Base-by-base conservation (phyloP, 805 yeast genomes). In the Wickerhamomyces rabaulensis region DNA sequence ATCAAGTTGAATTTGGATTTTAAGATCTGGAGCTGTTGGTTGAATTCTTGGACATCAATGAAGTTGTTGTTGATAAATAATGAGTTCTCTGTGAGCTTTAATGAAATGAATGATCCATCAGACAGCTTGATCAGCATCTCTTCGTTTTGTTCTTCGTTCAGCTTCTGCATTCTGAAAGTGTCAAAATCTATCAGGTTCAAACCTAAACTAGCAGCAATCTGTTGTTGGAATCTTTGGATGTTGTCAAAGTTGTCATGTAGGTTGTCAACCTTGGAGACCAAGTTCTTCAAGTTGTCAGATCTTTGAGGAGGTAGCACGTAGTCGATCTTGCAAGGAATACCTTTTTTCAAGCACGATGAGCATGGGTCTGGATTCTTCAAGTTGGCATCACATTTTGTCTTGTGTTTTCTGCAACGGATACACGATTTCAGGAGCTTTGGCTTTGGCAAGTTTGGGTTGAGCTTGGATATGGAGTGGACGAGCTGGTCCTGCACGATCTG, bases 351-450 rank as follows among this genome's bases (percentile, higher is more conserved):
- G 58, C 89, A 83, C 26, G 76, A 71, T 3, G 81, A 61, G 55
- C 89, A 83, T 0, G 85, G 76, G 21, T 63, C 57, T 4, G 88
- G 87, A 31, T 69, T 62, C 15, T 78, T 74, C 21, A 58, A 57
- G 13, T 64, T 52, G 12, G 82, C 82, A 57, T 82, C 83, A 62
- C 89, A 83, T 55, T 75, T 79, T 16, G 82, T 80, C 60, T 83
- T 83, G 54, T 80, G 84, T 55, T 76, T 77, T 31, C 88, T 70
- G 61, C 89, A 83, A 27, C 84, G 67, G 5, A 75, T 70, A 58
- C 89, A 83, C 10, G 86, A 76, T 54, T 80, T 80, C 39, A 79
- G 55, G 10, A 70, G 68, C 47, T 71, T 67, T 40, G 74, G 74
- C 48, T 58, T 57, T n/a, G 62, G 62, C 2, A 58, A 52, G 13